Evolutionary conservation across 2,329 filamentous ascomycete species (phyloP), one percentile per base, ranked within the genome.

Genomic region (Fusarium oxysporum): DNA sequence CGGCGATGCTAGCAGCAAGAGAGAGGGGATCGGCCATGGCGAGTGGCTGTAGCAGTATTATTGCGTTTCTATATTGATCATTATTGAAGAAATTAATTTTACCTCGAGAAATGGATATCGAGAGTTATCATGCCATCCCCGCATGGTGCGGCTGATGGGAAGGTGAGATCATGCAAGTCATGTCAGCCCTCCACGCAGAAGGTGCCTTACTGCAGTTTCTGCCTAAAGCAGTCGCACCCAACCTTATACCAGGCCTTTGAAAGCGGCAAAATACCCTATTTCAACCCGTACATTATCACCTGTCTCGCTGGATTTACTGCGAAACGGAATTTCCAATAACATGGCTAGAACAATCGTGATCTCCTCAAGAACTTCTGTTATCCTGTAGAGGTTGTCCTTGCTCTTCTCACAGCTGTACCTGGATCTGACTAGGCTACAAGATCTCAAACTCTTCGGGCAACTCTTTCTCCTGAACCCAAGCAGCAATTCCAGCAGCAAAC

Each of bases 401-500:
- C 25, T 25, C 25, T 25, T 25, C 25, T 25, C 25, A 25, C 25
- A 25, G 25, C 25, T 25, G 25, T 25, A 1, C 25, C 25, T 6
- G 25, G 25, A 25, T 25, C 25, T 25, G 25, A 25, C 25, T 25
- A 6, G 14, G 4, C n/a, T 38, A 64, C 7, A 66, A n/a, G 8
- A 50, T 8, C 54, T 62, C 69, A 3, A 60, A 73, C 30, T 63
- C 61, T 2, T 32, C 13, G 2, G 69, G 70, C 2, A 73, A 3
- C 10, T 62, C 61, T 25, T 38, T 44, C 8, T 30, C 38, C 9
- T 25, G 35, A 1, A 47, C 44, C 70, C 69, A 73, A 44, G 61
- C 65, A 47, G 4, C 12, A n/a, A 72, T 21, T 4, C 70, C 70
- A 33, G 43, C 33, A 23, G 69, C 65, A 58, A 72, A 73, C 19